These are phyloP conservation scores for Salvia sclarea DNA, from an alignment of 305 asterid species.

Conservation along the genomic window DNA sequence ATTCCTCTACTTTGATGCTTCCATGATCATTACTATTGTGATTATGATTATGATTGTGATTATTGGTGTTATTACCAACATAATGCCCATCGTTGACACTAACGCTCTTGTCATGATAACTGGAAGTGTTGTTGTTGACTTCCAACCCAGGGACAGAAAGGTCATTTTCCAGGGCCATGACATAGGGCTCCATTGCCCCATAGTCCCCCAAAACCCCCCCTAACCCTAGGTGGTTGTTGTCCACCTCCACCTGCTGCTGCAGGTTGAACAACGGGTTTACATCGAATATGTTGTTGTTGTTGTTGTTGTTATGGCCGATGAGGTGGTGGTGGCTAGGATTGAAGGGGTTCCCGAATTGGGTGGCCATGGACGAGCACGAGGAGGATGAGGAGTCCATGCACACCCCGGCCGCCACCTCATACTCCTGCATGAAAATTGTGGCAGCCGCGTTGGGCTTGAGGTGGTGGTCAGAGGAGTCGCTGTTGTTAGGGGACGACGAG, in stretches of 20 bases:
- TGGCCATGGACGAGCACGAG: slow-evolving; percentile 50
- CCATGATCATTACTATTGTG: slow-evolving; percentile 23
- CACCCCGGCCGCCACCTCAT: slow-evolving; percentile 36
- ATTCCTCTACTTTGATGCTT: slow-evolving; percentile 38
- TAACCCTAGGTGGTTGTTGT: no score
- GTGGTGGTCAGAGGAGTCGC: slow-evolving; percentile 48
- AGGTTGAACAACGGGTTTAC: slow-evolving; percentile 32
- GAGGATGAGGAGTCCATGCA: slow-evolving; percentile 71
- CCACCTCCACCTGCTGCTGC: slow-evolving; percentile 28
- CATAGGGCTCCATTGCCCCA: slow-evolving; percentile 43
- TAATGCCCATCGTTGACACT: slow-evolving; percentile 31
- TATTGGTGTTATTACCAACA: slow-evolving; percentile 29
- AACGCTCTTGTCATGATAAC: slow-evolving; percentile 30
- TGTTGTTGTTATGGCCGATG: slow-evolving; percentile 26
- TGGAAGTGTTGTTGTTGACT: not conserved
- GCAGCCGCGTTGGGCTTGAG: slow-evolving; percentile 29
- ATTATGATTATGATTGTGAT: no score
- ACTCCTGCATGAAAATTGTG: slow-evolving; percentile 60
- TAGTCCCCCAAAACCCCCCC: slow-evolving; percentile 34
- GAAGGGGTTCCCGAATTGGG: slow-evolving; percentile 46
- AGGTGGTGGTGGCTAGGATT: slow-evolving; percentile 36
- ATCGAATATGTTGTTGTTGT: slow-evolving; percentile 25
- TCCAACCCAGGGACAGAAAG: slow-evolving; percentile 68
- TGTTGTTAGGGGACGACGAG: slow-evolving; percentile 56
- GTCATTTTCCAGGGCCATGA: slow-evolving; percentile 65